phyloP scores from a whole-genome alignment of 495 filamentous ascomycete genomes.

The Trypethelium eluteriae region DNA sequence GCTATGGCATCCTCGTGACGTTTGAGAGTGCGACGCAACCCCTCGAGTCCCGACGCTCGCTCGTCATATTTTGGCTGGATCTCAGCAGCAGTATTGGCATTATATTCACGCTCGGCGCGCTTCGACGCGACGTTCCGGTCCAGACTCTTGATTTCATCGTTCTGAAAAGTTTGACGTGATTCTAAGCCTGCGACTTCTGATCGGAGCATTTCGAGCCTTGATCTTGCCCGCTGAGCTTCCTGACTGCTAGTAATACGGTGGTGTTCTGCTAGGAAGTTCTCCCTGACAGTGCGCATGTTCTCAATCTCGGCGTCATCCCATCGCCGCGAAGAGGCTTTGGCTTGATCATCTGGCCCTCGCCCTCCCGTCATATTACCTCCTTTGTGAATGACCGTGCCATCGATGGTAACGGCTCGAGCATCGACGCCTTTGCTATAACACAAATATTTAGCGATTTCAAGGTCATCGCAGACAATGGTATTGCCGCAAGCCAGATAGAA shows the following conservation, averaged over 20 bases:
- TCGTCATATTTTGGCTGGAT: slow-evolving; percentile 71
- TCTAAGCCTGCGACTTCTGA: slow-evolving; percentile 78
- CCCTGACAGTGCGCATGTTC: slow-evolving; percentile 60
- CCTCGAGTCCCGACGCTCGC: slow-evolving; percentile 57
- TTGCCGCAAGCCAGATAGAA: slow-evolving; percentile 93
- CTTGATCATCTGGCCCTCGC: slow-evolving; percentile 61
- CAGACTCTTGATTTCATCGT: slow-evolving; percentile 70
- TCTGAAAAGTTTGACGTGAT: slow-evolving; percentile 59
- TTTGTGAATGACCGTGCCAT: slow-evolving; percentile 92
- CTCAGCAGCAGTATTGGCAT: slow-evolving; percentile 61
- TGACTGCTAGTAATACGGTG: slow-evolving; percentile 66
- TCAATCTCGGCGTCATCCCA: slow-evolving; percentile 89
- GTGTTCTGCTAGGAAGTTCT: slow-evolving; percentile 67
- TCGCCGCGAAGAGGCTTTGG: slow-evolving; percentile 54
- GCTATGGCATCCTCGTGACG: slow-evolving; percentile 70
- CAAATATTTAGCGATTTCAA: slow-evolving; percentile 76
- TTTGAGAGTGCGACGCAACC: slow-evolving; percentile 56
- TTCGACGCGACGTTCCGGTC: slow-evolving; percentile 82
- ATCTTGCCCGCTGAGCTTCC: slow-evolving; percentile 45
- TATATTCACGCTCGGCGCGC: slow-evolving; percentile 69
- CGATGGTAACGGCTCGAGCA: slow-evolving; percentile 86
- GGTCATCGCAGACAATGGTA: slow-evolving; percentile 87
- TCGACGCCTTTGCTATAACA: slow-evolving; percentile 79
- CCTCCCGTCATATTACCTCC: slow-evolving; percentile 97
- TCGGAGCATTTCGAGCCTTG: slow-evolving; percentile 71